Percentiles rank a stretch among this genome's conserved stretches.
phyloP scores from a whole-genome alignment of 768 basidiomycete genomes.

The Lentinus tigrinus region DNA sequence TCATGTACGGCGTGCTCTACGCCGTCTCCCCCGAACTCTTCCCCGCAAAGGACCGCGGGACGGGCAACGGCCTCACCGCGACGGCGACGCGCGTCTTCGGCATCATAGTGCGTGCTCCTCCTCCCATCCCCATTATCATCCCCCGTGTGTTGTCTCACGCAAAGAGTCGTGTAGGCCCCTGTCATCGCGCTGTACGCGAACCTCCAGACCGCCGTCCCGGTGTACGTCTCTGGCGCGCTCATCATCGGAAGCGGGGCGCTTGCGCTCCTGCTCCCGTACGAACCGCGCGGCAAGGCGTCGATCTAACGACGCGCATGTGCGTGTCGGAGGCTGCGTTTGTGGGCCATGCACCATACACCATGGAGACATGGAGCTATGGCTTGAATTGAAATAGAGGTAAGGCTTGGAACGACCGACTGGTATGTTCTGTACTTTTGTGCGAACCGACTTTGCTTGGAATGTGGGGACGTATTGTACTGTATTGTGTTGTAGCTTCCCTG shows the following conservation, averaged over 20 bases:
- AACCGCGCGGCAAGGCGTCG: conserved; percentile 67
- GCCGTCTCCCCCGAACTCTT: conserved; percentile 70
- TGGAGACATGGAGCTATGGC: not conserved
- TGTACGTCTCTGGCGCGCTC: conserved; percentile 68
- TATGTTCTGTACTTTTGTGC: no score
- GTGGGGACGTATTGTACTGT: no score
- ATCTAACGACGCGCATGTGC: not conserved
- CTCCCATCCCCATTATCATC: not conserved
- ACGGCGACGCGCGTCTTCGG: conserved; percentile 66
- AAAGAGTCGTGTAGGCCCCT: conserved; percentile 56
- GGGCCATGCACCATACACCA: no score
- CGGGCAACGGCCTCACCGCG: conserved; percentile 64
- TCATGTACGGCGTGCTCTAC: conserved; percentile 78
- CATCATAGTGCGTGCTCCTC: conserved; percentile 50
- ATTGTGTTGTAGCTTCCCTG: no score
- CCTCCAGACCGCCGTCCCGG: conserved; percentile 61
- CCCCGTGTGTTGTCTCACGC: not conserved
- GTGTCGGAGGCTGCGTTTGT: no score
- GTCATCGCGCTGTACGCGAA: conserved; percentile 72
- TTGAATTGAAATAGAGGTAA: not conserved
- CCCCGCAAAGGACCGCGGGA: conserved; percentile 71
- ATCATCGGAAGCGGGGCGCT: conserved; percentile 59
- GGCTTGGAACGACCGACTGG: no score
- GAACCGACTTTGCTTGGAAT: no score
- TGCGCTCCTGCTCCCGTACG: conserved; percentile 66